Conservation (phyloP, 139 green algal genomes). For the Coelastrella sp. region DNA sequence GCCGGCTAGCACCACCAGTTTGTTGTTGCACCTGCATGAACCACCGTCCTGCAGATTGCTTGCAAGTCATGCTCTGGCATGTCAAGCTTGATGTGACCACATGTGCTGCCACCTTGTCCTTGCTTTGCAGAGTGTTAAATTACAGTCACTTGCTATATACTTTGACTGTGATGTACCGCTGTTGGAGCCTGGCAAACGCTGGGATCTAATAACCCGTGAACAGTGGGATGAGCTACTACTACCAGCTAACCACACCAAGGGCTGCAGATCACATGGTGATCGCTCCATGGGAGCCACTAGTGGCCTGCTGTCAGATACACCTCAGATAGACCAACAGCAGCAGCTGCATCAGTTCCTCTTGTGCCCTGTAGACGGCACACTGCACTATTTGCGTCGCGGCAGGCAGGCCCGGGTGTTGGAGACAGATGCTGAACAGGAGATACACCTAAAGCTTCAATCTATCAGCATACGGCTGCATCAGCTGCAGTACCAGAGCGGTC, state of each 20-base stretch:
- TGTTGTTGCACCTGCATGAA: no score
- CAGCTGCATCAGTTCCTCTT: slow-evolving; percentile 72
- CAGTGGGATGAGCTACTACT: slow-evolving; percentile 86
- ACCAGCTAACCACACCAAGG: slow-evolving; percentile 50
- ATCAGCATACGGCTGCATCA: slow-evolving; percentile 63
- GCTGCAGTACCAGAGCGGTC: slow-evolving; percentile 80
- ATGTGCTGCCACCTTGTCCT: no score
- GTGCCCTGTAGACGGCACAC: slow-evolving; percentile 69
- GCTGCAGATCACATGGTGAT: not conserved
- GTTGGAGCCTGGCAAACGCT: slow-evolving; percentile 60
- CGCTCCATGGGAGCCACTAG: no score
- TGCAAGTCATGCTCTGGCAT: no score
- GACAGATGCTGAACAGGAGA: slow-evolving; percentile 55
- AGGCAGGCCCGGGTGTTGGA: slow-evolving; percentile 56
- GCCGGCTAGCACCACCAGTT: no score
- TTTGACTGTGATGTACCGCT: slow-evolving; percentile 79
- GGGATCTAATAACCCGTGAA: slow-evolving; percentile 58
- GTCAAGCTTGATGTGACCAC: no score
- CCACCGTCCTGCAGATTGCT: no score
- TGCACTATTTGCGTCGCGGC: slow-evolving; percentile 72
- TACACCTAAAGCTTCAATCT: slow-evolving; percentile 55
- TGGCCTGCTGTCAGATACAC: not conserved
- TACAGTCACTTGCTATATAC: slow-evolving; percentile 80
- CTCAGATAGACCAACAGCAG: not conserved
- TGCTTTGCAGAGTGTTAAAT: slow-evolving; percentile 67